Evolutionary conservation across 1,284 basidiomycete genomes (phyloP), one percentile per base, ranked within the genome.

Genomic region (Peniophora sp.): DNA sequence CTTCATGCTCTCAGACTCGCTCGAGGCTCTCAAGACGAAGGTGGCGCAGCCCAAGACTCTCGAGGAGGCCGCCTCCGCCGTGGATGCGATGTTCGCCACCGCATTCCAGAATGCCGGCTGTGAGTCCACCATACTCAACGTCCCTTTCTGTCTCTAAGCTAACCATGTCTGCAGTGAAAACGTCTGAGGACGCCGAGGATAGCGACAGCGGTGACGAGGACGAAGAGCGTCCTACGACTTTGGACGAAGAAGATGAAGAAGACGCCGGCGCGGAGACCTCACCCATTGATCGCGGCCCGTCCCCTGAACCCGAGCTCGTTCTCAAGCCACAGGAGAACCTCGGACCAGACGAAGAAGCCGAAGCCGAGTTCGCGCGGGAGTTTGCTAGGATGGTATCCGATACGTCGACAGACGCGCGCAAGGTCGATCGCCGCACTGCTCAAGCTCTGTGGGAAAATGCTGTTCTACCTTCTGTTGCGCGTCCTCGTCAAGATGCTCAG

Each of bases 321-420:
- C 73, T 92, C 20, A 75, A 83, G 37, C 79, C 83, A 14, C 79
- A 85, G 58, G 88, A 90, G 59, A 73, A 75, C 54, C 66, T 87
- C 23, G 88, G 88, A 9, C 88, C 88, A 2, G 80, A 84, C 2
- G 85, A 90, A 57, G 92, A 96, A 60, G 94, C 91, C 24, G 89
- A 96, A 47, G 88, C 85, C 5, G 96, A 96, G 43, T 98, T 99
- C 62, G 91, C 85, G 10, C 92, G 93, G 63, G 97, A 99, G 65
- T 80, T 99, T 23, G 93, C 96, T 1, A 96, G 92, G 70, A 87
- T 99, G 74, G 84, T 97, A 46, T 90, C 88, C 0, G 92, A 96
- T 58, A 88, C 80, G 6, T 88, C 90, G 39, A 76, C 83, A 10
- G 83, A 94, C 61, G 76, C 85, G n/a, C 72, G 89, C 52, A 91